phyloP scores from a whole-genome alignment of 495 filamentous ascomycete species.

The Lindgomyces ingoldianus region DNA sequence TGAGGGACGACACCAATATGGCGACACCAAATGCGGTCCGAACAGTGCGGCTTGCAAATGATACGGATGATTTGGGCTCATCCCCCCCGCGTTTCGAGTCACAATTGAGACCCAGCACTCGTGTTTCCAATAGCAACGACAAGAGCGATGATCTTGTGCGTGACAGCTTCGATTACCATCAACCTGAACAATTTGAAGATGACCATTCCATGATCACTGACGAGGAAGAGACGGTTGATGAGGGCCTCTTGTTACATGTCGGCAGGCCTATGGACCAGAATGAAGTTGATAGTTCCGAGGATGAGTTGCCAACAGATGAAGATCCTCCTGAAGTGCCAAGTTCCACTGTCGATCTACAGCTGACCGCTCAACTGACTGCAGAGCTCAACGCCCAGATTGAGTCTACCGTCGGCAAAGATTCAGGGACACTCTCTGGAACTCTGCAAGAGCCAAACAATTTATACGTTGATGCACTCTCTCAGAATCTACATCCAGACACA shows the following conservation, averaged over 20 bases:
- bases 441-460: slow-evolving; percentile 6
- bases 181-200: slow-evolving; percentile 1
- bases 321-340: slow-evolving; percentile 13
- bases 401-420: background rate
- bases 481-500: background rate
- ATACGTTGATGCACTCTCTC: slow-evolving; percentile 11
- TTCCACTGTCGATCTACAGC: slow-evolving; percentile 22
- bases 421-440: background rate
- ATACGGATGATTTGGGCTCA: slow-evolving; percentile 21
- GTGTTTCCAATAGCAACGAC: background rate
- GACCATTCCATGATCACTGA: slow-evolving; percentile 2
- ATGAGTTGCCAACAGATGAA: slow-evolving; percentile 2
- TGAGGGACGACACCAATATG: slow-evolving; percentile 12
- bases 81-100: slow-evolving; percentile 30
- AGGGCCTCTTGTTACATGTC: background rate
- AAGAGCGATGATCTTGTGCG: slow-evolving; percentile 3
- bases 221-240: background rate
- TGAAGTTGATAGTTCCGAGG: background rate
- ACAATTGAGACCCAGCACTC: background rate
- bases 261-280: background rate
- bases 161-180: slow-evolving; percentile 27
- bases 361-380: slow-evolving; percentile 30
- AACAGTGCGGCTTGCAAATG: slow-evolving; percentile 3
- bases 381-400: slow-evolving; percentile 12
- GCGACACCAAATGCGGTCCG: slow-evolving; percentile 24